Conservation (phyloP, 129 eudicot species). For the Tanacetum coccineum region DNA sequence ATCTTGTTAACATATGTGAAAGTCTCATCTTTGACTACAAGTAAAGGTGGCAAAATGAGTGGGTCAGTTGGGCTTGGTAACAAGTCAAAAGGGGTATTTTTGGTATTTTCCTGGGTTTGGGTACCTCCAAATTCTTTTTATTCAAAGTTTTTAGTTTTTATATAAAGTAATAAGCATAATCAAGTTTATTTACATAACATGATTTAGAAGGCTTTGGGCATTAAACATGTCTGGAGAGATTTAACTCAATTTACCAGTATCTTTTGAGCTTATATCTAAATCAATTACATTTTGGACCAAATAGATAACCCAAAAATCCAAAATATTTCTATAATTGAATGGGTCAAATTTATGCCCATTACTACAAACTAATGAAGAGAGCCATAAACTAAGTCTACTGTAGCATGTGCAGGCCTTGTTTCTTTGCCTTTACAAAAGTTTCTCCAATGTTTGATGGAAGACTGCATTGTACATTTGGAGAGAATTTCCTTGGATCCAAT, state of each 20-base stretch:
- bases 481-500: constrained; percentile 36
- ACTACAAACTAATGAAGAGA: background rate
- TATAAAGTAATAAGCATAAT: no score
- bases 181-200: no score
- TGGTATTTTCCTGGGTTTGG: background rate
- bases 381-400: background rate
- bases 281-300: background rate
- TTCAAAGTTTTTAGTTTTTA: background rate
- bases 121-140: background rate
- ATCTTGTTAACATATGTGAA: background rate
- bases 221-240: background rate
- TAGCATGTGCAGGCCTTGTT: constrained; percentile 55
- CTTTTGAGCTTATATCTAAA: background rate
- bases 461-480: constrained; percentile 51
- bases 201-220: background rate
- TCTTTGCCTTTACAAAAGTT: constrained; percentile 65
- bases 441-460: constrained; percentile 53
- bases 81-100: background rate
- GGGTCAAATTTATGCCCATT: background rate
- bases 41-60: no score
- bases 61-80: no score
- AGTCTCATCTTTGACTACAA: no score
- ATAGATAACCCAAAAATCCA: background rate
- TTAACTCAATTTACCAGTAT: background rate
- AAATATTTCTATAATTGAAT: background rate